Conservation (phyloP, 1,284 basidiomycete genomes). For the Cryptococcus depauperatus region DNA sequence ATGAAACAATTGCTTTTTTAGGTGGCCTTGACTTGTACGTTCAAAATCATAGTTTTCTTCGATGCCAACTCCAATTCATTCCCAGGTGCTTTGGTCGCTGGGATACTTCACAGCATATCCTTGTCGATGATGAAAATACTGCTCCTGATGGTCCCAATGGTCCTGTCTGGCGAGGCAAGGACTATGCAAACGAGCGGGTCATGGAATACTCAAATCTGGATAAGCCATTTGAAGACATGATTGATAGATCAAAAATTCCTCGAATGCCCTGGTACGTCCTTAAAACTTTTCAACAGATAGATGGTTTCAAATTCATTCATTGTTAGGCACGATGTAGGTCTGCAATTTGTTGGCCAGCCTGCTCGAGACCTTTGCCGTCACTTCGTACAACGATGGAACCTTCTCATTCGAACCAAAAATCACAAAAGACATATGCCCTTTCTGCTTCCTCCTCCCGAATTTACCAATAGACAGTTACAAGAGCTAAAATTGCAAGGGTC, state of each 20-base stretch:
- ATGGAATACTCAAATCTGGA: conserved; percentile 79
- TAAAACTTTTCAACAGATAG: not conserved
- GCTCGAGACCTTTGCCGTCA: conserved; percentile 91
- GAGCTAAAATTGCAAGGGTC: conserved; percentile 84
- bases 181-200: conserved; percentile 82
- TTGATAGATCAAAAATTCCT: conserved; percentile 78
- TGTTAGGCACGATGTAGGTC: conserved; percentile 82
- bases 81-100: conserved; percentile 70
- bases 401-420: conserved; percentile 86
- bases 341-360: conserved; percentile 94
- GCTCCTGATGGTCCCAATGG: conserved; percentile 53
- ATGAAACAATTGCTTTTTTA: conserved; percentile 96
- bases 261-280: conserved; percentile 85
- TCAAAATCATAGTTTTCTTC: conserved; percentile 30
- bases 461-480: conserved; percentile 69
- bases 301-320: not conserved
- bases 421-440: conserved; percentile 89
- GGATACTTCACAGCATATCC: conserved; percentile 91
- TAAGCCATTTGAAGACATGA: conserved; percentile 91
- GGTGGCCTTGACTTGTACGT: conserved; percentile 82
- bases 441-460: conserved; percentile 87
- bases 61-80: not conserved
- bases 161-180: conserved; percentile 66
- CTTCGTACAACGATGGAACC: conserved; percentile 93
- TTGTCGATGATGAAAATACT: conserved; percentile 69